These are phyloP conservation scores for Phlebopus sp. DNA, from an alignment of 1,284 basidiomycete genomes.

Conservation along the genomic window DNA sequence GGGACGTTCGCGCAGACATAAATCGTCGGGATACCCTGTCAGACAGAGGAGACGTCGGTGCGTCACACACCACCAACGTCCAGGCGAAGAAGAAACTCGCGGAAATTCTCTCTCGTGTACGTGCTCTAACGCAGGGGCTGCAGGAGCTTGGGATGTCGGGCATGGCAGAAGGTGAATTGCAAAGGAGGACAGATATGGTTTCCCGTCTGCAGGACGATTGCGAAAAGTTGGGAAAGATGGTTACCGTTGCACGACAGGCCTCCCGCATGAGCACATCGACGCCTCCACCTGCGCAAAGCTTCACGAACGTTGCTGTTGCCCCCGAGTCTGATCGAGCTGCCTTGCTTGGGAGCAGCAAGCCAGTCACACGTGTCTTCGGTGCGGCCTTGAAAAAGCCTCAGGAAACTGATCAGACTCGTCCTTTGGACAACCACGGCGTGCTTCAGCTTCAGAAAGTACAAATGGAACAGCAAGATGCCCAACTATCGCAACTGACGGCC, in stretches of 20 bases:
- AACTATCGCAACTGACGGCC: conserved; percentile 75
- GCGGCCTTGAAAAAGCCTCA: conserved; percentile 50
- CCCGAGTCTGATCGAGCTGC: conserved; percentile 62
- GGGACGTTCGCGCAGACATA: conserved; percentile 79
- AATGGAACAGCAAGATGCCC: conserved; percentile 82
- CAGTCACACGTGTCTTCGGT: conserved; percentile 81
- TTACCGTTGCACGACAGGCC: conserved; percentile 63
- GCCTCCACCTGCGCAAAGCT: conserved; percentile 11
- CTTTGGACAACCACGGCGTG: conserved; percentile 81
- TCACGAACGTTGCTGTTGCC: conserved; percentile 39
- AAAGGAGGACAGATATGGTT: conserved; percentile 81
- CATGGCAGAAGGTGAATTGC: conserved; percentile 81
- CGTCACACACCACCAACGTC: conserved; percentile 78
- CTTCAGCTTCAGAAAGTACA: conserved; percentile 77
- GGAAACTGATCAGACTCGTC: conserved; percentile 85
- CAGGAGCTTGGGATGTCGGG: conserved; percentile 61
- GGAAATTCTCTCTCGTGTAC: conserved; percentile 67
- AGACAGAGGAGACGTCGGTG: conserved; percentile 68
- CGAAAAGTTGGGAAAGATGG: conserved; percentile 78
- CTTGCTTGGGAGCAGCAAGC: conserved; percentile 47
- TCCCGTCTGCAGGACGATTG: conserved; percentile 82
- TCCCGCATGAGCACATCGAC: conserved; percentile 36
- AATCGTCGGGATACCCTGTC: conserved; percentile 84
- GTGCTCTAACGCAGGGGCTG: conserved; percentile 69
- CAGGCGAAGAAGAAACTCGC: conserved; percentile 83